phyloP scores from a whole-genome alignment of 352 stramenopile genomes.

The Globisporangium apiculatum region DNA sequence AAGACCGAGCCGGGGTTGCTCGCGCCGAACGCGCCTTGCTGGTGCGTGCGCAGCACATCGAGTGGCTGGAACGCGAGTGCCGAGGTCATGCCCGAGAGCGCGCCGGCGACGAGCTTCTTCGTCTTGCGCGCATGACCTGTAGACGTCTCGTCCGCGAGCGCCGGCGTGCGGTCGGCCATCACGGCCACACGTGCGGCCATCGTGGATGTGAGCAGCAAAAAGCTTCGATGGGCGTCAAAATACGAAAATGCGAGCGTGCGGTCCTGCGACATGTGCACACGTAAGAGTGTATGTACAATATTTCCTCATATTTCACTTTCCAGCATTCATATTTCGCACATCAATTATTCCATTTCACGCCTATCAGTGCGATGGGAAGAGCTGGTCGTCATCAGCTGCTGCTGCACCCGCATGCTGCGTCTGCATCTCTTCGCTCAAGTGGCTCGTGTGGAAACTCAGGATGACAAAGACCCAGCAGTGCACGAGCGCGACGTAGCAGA shows the following conservation, averaged over 20 bases:
- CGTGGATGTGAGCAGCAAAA: neutral
- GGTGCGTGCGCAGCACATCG: slow-evolving; percentile 79
- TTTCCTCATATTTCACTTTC: no score
- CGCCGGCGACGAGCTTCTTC: slow-evolving; percentile 66
- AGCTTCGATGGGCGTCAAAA: neutral
- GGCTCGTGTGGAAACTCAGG: slow-evolving; percentile 84
- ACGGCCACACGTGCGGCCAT: slow-evolving; percentile 9
- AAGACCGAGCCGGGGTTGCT: neutral
- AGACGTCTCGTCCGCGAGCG: slow-evolving; percentile 3
- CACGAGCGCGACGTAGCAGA: slow-evolving; percentile 76
- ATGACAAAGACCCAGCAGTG: slow-evolving; percentile 85
- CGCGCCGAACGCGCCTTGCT: slow-evolving; percentile 69
- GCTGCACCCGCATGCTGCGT: slow-evolving; percentile 18
- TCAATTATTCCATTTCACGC: neutral
- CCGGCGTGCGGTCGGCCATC: slow-evolving; percentile 1
- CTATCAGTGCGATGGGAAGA: slow-evolving; percentile 8
- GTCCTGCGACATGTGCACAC: neutral
- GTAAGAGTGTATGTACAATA: no score
- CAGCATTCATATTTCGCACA: neutral
- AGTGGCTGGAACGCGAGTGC: slow-evolving; percentile 81
- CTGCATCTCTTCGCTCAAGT: slow-evolving; percentile 74
- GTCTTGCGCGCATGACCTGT: slow-evolving; percentile 33
- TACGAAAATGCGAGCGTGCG: neutral
- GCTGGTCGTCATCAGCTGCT: slow-evolving; percentile 5
- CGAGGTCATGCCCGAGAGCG: slow-evolving; percentile 70